Evolutionary conservation across 768 basidiomycete species (phyloP), one percentile per base, ranked within the genome.

Genomic region (Tulasnella sp.): DNA sequence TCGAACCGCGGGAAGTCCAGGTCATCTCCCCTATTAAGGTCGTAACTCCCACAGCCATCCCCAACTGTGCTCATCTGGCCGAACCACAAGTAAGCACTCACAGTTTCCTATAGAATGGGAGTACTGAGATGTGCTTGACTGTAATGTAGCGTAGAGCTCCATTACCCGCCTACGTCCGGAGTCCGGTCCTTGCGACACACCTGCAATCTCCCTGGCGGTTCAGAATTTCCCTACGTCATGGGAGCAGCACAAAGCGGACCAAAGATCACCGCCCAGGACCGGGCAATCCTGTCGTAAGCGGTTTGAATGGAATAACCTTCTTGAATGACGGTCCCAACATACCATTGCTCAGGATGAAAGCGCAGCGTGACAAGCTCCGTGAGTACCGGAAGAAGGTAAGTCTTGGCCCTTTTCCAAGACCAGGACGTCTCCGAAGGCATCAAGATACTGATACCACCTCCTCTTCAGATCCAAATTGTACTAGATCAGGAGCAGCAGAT

Each of bases 291-390:
- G 74, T 96, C 98, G 96, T 98, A 75, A 73, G 74, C 32, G 16
- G 14, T 3, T 5, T 12, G 11, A 26, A 36, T 36, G 26, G 17
- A n/a, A n/a, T 62, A 12, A 29, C 32, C 14, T 36, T 37, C 36
- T 40, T 14, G 32, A 62, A n/a, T 12, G 19, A 41, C 0, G 4
- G 35, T 41, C 35, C 65, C 47, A 22, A n/a, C 40, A 41, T 62
- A 12, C 11, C 63, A 76, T 67, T n/a, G 70, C 41, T 66, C 42
- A 98, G 96, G 79, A 86, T 99, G 76, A 98, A 99, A 81, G 80
- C 97, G 62, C 97, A 99, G 80, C 86, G 97, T 39, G 97, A 99
- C 81, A 98, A 95, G 80, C 82, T 99, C 74, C 90, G 87, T 79
- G 92, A 95, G 79, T 99, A 98, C 78, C 97, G 96, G 86, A 93